Evolutionary conservation across 441 rosid species (phyloP).

Genomic region (Dalechampia spathulata): DNA sequence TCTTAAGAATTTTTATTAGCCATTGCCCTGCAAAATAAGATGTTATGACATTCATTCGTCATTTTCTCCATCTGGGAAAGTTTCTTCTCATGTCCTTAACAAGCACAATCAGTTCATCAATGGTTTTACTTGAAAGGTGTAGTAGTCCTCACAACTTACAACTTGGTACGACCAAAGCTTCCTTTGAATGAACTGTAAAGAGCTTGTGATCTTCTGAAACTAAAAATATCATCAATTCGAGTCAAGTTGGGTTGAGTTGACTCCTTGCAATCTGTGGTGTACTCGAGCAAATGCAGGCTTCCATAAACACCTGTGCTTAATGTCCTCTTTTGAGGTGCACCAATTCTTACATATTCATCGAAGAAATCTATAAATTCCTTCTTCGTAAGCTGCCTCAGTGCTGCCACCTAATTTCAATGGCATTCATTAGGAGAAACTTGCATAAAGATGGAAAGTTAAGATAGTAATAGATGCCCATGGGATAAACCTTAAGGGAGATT

Average conservation of each 20-base stretch:
- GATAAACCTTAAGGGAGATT: too few species aligned
- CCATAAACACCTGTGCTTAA: conserved; percentile 64
- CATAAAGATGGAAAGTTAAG: too few species aligned
- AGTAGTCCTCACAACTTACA: conserved; percentile 12
- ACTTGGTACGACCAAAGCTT: conserved; percentile 40
- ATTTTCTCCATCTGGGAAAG: too few species aligned
- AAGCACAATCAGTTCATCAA: too few species aligned
- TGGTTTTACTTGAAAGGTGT: too few species aligned
- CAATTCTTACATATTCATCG: conserved; percentile 51
- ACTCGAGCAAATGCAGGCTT: conserved; percentile 45
- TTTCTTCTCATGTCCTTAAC: too few species aligned
- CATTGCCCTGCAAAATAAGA: too few species aligned
- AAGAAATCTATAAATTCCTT: conserved; percentile 67
- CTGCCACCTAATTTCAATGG: conserved; percentile 48
- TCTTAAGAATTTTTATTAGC: too few species aligned
- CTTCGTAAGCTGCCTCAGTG: conserved; percentile 47
- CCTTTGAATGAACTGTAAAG: conserved; percentile 77
- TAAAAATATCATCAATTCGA: conserved; percentile 49
- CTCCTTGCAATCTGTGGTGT: conserved; percentile 29
- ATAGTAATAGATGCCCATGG: too few species aligned
- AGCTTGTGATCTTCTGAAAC: conserved; percentile 77
- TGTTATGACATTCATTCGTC: too few species aligned
- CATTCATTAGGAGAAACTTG: not conserved
- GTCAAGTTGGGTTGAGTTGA: conserved; percentile 19
- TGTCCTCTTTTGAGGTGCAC: conserved; percentile 53